These are phyloP conservation scores for Pyrenochaeta sp. DNA, from an alignment of 2,329 filamentous ascomycete species.

Conservation along the genomic window DNA sequence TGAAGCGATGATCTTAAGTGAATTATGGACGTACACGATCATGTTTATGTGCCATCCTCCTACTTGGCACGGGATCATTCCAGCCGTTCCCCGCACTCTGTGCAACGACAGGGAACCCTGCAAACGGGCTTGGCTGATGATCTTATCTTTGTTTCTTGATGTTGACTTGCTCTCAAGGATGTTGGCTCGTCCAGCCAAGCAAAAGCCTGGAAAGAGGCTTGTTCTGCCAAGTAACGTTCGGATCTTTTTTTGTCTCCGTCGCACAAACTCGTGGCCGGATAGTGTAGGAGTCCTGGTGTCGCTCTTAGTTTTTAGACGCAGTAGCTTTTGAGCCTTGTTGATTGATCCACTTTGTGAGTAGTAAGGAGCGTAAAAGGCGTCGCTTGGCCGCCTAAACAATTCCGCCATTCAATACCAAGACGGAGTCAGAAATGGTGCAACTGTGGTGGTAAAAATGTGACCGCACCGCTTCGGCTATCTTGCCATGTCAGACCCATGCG, in stretches of 20 bases:
- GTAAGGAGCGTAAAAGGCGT: too few relatives aligned
- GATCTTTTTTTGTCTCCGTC: constrained; percentile 7
- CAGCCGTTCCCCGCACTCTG: constrained; percentile 35
- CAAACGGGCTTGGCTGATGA: constrained; percentile 19
- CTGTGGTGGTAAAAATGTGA: constrained; percentile 1
- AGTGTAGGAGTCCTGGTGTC: too few relatives aligned
- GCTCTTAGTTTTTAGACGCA: too few relatives aligned
- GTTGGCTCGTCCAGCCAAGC: not conserved
- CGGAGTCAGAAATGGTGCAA: constrained; percentile 5
- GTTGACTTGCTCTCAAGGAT: not conserved
- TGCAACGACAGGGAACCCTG: constrained; percentile 7
- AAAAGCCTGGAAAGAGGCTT: too few relatives aligned
- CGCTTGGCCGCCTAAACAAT: too few relatives aligned
- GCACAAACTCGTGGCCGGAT: too few relatives aligned
- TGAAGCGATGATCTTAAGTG: too few relatives aligned
- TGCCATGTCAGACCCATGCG: too few relatives aligned
- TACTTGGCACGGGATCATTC: constrained; percentile 22
- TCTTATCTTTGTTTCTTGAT: constrained; percentile 9
- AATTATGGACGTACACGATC: too few relatives aligned
- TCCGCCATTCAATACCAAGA: too few relatives aligned
- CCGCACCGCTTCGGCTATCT: not conserved
- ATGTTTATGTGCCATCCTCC: constrained; percentile 3
- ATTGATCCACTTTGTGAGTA: too few relatives aligned
- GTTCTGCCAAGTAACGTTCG: not conserved
- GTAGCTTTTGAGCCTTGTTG: too few relatives aligned